A percentile compares a stretch with the other conserved stretches of the same genome.
phyloP scores from a whole-genome alignment of 305 asterid species.

The Salvia sclarea region DNA sequence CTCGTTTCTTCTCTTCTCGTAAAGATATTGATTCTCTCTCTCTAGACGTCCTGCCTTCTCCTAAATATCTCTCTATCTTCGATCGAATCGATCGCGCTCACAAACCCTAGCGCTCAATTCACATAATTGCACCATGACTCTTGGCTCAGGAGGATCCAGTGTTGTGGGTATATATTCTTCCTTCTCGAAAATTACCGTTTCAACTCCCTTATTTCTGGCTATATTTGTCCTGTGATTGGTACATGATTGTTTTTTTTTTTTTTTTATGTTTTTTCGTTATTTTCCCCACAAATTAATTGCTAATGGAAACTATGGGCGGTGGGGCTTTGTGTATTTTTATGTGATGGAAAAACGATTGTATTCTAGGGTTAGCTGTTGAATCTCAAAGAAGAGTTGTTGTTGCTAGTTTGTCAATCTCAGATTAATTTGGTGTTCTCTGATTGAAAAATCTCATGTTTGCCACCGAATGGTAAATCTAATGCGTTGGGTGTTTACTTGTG shows the following conservation, averaged over 20 bases:
- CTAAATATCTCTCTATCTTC: conserved; percentile 15
- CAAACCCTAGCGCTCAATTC: conserved; percentile 19
- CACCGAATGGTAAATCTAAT: neutral
- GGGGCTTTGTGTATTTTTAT: neutral
- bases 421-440: neutral
- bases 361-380: conserved; percentile 13
- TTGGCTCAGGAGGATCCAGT: conserved; percentile 59
- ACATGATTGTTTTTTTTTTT: neutral
- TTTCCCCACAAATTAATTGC: neutral
- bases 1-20: conserved; percentile 15
- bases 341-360: conserved; percentile 12
- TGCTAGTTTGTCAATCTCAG: conserved; percentile 1
- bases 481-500: neutral
- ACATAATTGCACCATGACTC: conserved; percentile 41
- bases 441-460: neutral
- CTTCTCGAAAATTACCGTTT: neutral
- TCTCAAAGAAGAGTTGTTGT: conserved; percentile 9
- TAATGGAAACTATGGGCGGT: conserved; percentile 18
- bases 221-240: neutral
- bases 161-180: conserved; percentile 41
- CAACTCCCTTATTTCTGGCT: neutral
- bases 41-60: conserved; percentile 5
- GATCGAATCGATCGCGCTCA: conserved; percentile 28
- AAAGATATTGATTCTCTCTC: conserved; percentile 24
- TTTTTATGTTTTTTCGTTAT: neutral